Percentiles rank a stretch among this genome's conserved stretches.
phyloP scores from a whole-genome alignment of 2,329 filamentous ascomycete species.

The Apiospora kogelbergensis region DNA sequence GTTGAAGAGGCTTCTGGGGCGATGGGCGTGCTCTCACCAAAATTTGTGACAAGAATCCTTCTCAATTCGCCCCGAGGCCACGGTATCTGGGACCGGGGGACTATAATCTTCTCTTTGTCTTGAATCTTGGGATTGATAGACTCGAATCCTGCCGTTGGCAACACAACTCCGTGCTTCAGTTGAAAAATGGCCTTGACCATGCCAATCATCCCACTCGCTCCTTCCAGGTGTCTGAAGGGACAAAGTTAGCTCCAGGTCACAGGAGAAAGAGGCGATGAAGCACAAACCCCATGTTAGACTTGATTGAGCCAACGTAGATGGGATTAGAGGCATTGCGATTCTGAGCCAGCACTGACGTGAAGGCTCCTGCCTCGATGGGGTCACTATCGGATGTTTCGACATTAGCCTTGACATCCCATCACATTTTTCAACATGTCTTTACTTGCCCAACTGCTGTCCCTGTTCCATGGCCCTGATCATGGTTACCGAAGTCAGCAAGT shows the following conservation, averaged over 20 bases:
- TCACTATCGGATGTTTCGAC: slow-evolving; percentile 12
- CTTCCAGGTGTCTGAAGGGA: slow-evolving; percentile 30
- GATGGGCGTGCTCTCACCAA: slow-evolving; percentile 15
- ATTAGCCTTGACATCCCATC: slow-evolving; percentile 21
- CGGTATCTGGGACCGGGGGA: slow-evolving; percentile 16
- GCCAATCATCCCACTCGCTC: slow-evolving; percentile 31
- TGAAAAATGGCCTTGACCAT: slow-evolving; percentile 34
- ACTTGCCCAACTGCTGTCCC: slow-evolving; percentile 13
- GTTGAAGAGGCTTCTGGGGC: not conserved
- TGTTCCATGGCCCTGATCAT: not conserved
- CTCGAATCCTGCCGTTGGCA: slow-evolving; percentile 41
- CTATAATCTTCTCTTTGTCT: slow-evolving; percentile 10
- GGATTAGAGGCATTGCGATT: slow-evolving; percentile 21
- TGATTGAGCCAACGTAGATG: slow-evolving; percentile 26
- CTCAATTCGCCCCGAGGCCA: slow-evolving; percentile 21
- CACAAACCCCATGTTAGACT: slow-evolving; percentile 19
- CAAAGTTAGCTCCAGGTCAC: not conserved
- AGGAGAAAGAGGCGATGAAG: not conserved
- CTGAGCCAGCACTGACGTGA: slow-evolving; percentile 21
- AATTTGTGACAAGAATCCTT: slow-evolving; percentile 26
- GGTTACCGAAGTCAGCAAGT: not conserved
- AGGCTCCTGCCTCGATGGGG: slow-evolving; percentile 23
- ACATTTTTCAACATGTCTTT: not conserved
- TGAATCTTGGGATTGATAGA: slow-evolving; percentile 31
- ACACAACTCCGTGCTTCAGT: slow-evolving; percentile 41